Evolutionary conservation across 768 basidiomycete genomes (phyloP).

Genomic region (Albatrellus ellisii): DNA sequence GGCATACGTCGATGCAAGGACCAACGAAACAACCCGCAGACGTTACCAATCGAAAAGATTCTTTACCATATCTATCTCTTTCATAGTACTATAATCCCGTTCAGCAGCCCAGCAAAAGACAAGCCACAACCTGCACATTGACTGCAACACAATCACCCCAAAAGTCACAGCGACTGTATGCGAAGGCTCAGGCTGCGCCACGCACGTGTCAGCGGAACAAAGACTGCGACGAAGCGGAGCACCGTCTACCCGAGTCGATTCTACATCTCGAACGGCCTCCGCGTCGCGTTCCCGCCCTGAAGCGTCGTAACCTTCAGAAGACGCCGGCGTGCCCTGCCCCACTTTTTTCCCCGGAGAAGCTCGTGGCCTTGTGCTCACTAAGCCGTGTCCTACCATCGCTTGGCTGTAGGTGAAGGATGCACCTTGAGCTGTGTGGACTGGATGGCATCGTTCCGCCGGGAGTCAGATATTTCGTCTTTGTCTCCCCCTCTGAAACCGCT

Average conservation of each 20-base stretch:
- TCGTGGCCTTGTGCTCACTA: too few species aligned
- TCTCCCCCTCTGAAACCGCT: conserved; percentile 25
- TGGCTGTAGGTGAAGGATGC: background rate
- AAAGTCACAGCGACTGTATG: background rate
- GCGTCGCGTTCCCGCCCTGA: conserved; percentile 30
- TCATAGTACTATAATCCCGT: conserved; percentile 37
- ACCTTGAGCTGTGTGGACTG: conserved; percentile 27
- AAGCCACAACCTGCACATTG: conserved; percentile 21
- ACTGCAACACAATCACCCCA: conserved; percentile 20
- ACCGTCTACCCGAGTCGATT: conserved; percentile 58
- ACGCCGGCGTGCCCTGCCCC: conserved; percentile 32
- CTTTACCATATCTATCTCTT: conserved; percentile 41
- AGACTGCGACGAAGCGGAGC: conserved; percentile 16
- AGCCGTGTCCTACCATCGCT: background rate
- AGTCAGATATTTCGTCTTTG: conserved; percentile 20
- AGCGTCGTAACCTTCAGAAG: conserved; percentile 33
- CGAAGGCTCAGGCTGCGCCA: background rate
- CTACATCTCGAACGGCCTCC: conserved; percentile 42
- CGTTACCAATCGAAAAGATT: conserved; percentile 53
- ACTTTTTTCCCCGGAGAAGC: conserved; percentile 35
- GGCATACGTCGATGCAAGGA: background rate
- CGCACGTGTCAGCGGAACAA: background rate
- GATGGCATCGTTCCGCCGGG: conserved; percentile 23
- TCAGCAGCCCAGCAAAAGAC: background rate
- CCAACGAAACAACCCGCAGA: background rate